phyloP scores from a whole-genome alignment of 805 yeast species.

The Wickerhamomyces silvicola region DNA sequence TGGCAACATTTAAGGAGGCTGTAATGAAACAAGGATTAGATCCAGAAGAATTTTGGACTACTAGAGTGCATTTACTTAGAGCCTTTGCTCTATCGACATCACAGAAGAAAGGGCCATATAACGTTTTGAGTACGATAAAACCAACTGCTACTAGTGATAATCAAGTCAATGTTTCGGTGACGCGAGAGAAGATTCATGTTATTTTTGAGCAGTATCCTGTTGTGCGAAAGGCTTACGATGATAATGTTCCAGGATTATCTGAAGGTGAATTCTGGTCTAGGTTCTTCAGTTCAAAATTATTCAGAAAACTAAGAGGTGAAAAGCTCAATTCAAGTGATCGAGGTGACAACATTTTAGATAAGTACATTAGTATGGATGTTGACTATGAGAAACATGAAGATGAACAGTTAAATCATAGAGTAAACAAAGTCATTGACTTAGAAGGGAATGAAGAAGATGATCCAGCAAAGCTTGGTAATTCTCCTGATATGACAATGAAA shows the following conservation, averaged over 20 bases:
- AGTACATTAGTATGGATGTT: conserved; percentile 67
- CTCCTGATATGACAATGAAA: conserved; percentile 86
- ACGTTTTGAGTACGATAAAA: conserved; percentile 86
- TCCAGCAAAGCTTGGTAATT: conserved; percentile 67
- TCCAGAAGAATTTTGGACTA: conserved; percentile 82
- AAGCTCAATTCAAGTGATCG: conserved; percentile 66
- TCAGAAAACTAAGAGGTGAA: conserved; percentile 86
- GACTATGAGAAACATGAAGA: conserved; percentile 44
- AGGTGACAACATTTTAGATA: conserved; percentile 80
- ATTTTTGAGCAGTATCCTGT: conserved; percentile 91
- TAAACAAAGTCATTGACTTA: conserved; percentile 70
- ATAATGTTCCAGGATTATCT: conserved; percentile 79
- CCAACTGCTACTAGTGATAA: conserved; percentile 92
- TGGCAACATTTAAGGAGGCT: conserved; percentile 78
- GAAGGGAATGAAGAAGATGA: conserved; percentile 79
- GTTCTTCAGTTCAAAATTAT: conserved; percentile 85
- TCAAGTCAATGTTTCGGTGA: conserved; percentile 86
- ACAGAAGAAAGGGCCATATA: conserved; percentile 89
- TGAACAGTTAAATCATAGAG: conserved; percentile 36
- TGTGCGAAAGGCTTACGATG: conserved; percentile 82
- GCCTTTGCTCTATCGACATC: conserved; percentile 80
- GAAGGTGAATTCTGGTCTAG: conserved; percentile 97
- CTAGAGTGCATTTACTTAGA: conserved; percentile 70
- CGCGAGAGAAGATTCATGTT: conserved; percentile 83
- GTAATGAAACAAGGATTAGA: conserved; percentile 74